A percentile compares a stretch with the other conserved stretches of the same genome.
These are phyloP conservation scores for Metarhizium anisopliae DNA, from an alignment of 2,329 filamentous ascomycete species.

Conservation along the genomic window DNA sequence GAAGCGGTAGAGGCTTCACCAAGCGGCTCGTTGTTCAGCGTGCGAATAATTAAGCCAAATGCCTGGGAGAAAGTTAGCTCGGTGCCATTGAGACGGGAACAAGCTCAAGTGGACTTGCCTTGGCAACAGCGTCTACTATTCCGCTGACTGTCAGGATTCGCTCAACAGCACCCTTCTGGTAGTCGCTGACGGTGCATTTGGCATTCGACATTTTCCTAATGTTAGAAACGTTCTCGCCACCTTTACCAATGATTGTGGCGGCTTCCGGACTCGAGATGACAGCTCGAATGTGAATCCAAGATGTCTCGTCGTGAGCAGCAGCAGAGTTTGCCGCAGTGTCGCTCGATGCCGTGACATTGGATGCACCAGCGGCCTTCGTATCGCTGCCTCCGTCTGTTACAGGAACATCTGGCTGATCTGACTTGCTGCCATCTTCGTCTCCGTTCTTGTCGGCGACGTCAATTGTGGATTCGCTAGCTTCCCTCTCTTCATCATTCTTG, in stretches of 20 bases:
- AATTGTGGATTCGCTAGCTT: slow-evolving; percentile 28
- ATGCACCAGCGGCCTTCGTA: slow-evolving; percentile 13
- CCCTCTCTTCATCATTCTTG: slow-evolving; percentile 53
- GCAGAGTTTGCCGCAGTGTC: slow-evolving; percentile 33
- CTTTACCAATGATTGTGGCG: slow-evolving; percentile 96
- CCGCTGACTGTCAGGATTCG: slow-evolving; percentile 96
- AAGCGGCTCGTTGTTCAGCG: slow-evolving; percentile 92
- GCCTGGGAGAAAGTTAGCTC: slow-evolving; percentile 47
- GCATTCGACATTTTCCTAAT: slow-evolving; percentile 91
- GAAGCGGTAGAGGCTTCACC: slow-evolving; percentile 80
- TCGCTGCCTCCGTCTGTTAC: slow-evolving; percentile 23
- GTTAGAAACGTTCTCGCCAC: slow-evolving; percentile 95
- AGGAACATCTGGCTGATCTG: slow-evolving; percentile 17
- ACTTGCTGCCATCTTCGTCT: slow-evolving; percentile 39
- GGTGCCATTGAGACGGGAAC: slow-evolving; percentile 7
- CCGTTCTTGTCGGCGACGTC: slow-evolving; percentile 39
- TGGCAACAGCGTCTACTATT: slow-evolving; percentile 90
- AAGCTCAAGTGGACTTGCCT: slow-evolving; percentile 48
- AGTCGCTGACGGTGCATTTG: slow-evolving; percentile 98
- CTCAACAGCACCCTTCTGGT: slow-evolving; percentile 92
- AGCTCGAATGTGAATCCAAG: slow-evolving; percentile 93
- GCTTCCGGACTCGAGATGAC: slow-evolving; percentile 97
- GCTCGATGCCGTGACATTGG: slow-evolving; percentile 18
- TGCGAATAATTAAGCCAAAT: slow-evolving; percentile 96
- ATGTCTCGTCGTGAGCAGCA: slow-evolving; percentile 73